Evolutionary conservation across 176 grass and related monocot genomes (phyloP).

Genomic region (Zizania latifolia): DNA sequence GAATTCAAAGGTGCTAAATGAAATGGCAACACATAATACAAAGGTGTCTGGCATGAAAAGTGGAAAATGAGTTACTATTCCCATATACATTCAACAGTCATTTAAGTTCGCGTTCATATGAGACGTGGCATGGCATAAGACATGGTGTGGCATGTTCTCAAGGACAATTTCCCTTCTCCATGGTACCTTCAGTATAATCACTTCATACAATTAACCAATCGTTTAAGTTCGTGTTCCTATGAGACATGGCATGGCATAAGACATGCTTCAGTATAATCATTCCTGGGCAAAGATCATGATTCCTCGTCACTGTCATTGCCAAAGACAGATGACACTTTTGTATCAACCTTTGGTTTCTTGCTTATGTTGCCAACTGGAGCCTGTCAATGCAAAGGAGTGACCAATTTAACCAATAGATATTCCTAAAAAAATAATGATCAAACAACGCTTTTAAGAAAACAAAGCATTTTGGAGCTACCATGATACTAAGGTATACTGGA

Average conservation of each 20-base stretch:
- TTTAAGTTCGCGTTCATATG: not conserved
- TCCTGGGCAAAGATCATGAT: conserved; percentile 10
- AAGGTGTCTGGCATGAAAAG: not conserved
- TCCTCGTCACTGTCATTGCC: conserved; percentile 73
- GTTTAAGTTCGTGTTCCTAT: too few species aligned
- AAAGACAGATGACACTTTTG: conserved; percentile 70
- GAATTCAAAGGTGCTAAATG: conserved; percentile 11
- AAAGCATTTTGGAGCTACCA: not conserved
- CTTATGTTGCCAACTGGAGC: conserved; percentile 32
- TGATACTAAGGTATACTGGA: not conserved
- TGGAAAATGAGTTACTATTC: not conserved
- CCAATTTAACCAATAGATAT: not conserved
- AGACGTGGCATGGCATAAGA: not conserved
- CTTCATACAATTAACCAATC: too few species aligned
- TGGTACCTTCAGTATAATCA: too few species aligned
- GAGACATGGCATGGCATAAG: conserved; percentile 2
- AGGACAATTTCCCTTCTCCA: too few species aligned
- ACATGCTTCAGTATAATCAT: not conserved
- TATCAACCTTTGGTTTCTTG: conserved; percentile 72
- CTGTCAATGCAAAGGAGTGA: conserved; percentile 18
- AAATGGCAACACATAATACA: conserved; percentile 16
- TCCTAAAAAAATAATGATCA: not conserved
- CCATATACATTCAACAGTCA: not conserved
- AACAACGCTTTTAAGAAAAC: not conserved
- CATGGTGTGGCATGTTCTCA: not conserved